Percentiles rank a stretch among this genome's conserved stretches.
Conservation (phyloP, 2,329 filamentous ascomycete species). For the Microdochium nivale region DNA sequence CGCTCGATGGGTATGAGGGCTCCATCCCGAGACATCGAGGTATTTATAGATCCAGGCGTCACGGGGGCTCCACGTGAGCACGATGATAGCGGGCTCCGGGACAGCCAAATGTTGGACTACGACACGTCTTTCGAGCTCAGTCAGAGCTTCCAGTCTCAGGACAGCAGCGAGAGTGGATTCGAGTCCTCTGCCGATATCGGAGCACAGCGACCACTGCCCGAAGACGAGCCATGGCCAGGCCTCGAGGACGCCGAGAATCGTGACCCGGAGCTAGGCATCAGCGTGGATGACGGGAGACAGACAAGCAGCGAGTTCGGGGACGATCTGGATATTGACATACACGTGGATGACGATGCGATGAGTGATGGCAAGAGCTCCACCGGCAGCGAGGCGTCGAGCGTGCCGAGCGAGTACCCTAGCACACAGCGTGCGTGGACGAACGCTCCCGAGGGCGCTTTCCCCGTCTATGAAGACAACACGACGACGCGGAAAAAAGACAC, state of each 20-base stretch:
- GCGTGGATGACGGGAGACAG: background rate
- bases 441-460: constrained; percentile 3
- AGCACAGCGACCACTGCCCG: constrained; percentile 20
- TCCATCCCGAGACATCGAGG: constrained; percentile 25
- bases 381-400: constrained; percentile 5
- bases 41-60: background rate
- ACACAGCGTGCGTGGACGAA: constrained; percentile 15
- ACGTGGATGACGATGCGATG: constrained; percentile 17
- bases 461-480: background rate
- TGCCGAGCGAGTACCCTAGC: constrained; percentile 19
- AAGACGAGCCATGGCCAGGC: constrained; percentile 49
- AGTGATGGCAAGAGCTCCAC: constrained; percentile 8
- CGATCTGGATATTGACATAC: constrained; percentile 11
- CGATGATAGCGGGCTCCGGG: constrained; percentile 11
- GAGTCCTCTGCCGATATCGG: background rate
- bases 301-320: background rate
- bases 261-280: constrained; percentile 24
- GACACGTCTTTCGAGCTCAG: constrained; percentile 8
- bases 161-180: constrained; percentile 10
- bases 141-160: constrained; percentile 4
- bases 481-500: background rate
- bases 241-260: constrained; percentile 49
- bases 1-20: constrained; percentile 10
- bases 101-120: constrained; percentile 19
- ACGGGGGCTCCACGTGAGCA: constrained; percentile 7